Conservation (phyloP, 2,329 filamentous ascomycete genomes). For the Diaporthe vexans region DNA sequence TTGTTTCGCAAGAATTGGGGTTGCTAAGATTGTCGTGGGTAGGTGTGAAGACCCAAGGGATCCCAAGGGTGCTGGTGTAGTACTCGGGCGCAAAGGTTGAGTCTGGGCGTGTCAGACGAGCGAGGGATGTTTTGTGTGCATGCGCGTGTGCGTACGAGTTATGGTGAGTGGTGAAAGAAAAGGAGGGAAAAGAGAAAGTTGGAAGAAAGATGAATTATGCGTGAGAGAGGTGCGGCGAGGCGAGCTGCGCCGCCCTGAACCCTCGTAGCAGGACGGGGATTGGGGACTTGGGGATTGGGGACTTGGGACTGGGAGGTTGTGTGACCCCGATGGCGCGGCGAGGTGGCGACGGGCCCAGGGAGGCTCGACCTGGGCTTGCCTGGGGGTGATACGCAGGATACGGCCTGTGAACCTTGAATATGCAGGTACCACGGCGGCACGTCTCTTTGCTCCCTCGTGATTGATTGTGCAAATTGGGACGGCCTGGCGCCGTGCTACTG, state of each 20-base stretch:
- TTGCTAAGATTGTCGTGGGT: slow-evolving; percentile 22
- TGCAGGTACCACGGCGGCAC: slow-evolving; percentile 33
- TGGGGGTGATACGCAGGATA: slow-evolving; percentile 32
- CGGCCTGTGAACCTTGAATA: slow-evolving; percentile 34
- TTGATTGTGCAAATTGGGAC: slow-evolving; percentile 5
- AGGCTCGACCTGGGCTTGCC: slow-evolving; percentile 22
- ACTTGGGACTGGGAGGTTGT: slow-evolving; percentile 17
- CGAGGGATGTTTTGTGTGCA: neutral
- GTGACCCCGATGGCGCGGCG: slow-evolving; percentile 26
- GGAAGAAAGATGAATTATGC: neutral
- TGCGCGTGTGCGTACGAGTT: neutral
- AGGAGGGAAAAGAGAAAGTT: neutral
- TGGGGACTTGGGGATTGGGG: neutral
- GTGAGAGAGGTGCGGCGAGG: neutral
- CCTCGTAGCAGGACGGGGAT: slow-evolving; percentile 5
- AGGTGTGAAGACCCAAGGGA: slow-evolving; percentile 21
- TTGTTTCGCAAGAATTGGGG: slow-evolving; percentile 23
- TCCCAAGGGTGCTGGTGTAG: slow-evolving; percentile 1
- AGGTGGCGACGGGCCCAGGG: slow-evolving; percentile 31
- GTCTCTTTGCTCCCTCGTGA: neutral
- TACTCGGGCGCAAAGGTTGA: slow-evolving; percentile 22
- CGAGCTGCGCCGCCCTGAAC: slow-evolving; percentile 23
- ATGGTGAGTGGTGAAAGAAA: neutral
- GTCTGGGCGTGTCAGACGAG: slow-evolving; percentile 18
- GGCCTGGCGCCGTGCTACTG: slow-evolving; percentile 16